These are phyloP conservation scores for Hypoxylon subgilvum DNA, from an alignment of 495 filamentous ascomycete species.

Conservation along the genomic window DNA sequence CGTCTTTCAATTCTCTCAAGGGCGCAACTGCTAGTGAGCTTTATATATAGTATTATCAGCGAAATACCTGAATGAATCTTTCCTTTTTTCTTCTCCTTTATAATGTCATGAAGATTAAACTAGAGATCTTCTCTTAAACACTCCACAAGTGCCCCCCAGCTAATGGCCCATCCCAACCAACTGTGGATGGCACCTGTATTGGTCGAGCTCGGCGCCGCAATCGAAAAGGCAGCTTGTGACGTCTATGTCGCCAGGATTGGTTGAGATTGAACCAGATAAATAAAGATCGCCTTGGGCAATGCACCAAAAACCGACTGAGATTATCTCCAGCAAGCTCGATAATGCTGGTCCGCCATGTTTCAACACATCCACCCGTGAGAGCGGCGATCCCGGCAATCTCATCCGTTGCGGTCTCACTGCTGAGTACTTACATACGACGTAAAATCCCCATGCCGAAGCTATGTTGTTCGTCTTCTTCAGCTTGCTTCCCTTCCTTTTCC, in stretches of 20 bases:
- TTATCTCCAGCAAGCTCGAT: constrained; percentile 27
- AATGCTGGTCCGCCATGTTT: constrained; percentile 36
- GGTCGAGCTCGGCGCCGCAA: constrained; percentile 25
- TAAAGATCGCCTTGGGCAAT: constrained; percentile 30
- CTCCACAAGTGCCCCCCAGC: constrained; percentile 16
- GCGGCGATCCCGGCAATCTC: constrained; percentile 37
- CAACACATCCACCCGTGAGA: constrained; percentile 25
- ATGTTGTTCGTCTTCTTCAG: constrained; percentile 14
- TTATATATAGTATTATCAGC: constrained; percentile 31
- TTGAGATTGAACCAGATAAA: constrained; percentile 25
- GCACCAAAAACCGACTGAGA: constrained; percentile 32
- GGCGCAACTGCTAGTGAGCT: constrained; percentile 20
- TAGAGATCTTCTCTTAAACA: constrained; percentile 27
- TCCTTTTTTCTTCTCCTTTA: not conserved
- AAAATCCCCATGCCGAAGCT: constrained; percentile 15
- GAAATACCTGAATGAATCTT: constrained; percentile 15
- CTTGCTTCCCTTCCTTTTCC: constrained; percentile 30
- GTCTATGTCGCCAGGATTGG: constrained; percentile 27
- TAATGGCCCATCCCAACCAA: constrained; percentile 27
- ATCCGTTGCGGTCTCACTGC: constrained; percentile 18
- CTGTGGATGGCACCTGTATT: constrained; percentile 8
- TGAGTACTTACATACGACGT: constrained; percentile 28
- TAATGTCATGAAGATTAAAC: constrained; percentile 34
- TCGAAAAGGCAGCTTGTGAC: constrained; percentile 43
- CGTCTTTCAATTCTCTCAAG: constrained; percentile 28